These are phyloP conservation scores for Xylaria sp. DNA, from an alignment of 2,329 filamentous ascomycete species.

Conservation along the genomic window DNA sequence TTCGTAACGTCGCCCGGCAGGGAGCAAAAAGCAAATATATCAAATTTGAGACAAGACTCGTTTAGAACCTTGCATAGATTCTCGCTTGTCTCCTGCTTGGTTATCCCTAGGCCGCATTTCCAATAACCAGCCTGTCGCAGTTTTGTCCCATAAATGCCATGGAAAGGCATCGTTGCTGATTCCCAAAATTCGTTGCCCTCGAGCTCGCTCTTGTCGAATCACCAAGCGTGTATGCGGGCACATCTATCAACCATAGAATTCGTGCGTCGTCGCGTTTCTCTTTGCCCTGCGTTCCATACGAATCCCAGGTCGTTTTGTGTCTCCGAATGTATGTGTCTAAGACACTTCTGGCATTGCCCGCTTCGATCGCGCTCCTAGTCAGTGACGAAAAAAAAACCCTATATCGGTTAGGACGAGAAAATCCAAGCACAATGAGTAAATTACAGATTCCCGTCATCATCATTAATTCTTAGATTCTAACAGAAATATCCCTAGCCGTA, in stretches of 20 bases:
- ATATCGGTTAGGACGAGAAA: slow-evolving; percentile 3
- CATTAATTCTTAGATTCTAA: slow-evolving; percentile 40
- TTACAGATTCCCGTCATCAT: slow-evolving; percentile 33
- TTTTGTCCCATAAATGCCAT: too few relatives aligned
- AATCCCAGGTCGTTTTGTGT: not conserved
- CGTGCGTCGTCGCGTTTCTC: not conserved
- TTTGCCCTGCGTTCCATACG: not conserved
- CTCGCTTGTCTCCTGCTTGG: too few relatives aligned
- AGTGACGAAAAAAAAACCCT: not conserved
- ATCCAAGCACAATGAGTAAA: not conserved
- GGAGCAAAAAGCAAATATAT: not conserved
- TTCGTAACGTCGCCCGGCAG: not conserved
- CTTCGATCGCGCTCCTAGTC: not conserved
- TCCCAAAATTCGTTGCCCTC: not conserved
- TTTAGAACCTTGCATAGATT: too few relatives aligned
- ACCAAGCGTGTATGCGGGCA: not conserved
- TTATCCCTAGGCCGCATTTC: too few relatives aligned
- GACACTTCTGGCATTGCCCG: not conserved
- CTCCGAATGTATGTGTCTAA: not conserved
- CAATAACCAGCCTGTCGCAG: too few relatives aligned
- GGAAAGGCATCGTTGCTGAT: too few relatives aligned
- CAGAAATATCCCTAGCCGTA: slow-evolving; percentile 37
- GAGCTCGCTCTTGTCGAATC: not conserved
- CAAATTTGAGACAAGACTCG: too few relatives aligned
- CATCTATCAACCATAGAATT: not conserved